phyloP scores from a whole-genome alignment of 2,329 filamentous ascomycete species.

The Fusarium keratoplasticum region DNA sequence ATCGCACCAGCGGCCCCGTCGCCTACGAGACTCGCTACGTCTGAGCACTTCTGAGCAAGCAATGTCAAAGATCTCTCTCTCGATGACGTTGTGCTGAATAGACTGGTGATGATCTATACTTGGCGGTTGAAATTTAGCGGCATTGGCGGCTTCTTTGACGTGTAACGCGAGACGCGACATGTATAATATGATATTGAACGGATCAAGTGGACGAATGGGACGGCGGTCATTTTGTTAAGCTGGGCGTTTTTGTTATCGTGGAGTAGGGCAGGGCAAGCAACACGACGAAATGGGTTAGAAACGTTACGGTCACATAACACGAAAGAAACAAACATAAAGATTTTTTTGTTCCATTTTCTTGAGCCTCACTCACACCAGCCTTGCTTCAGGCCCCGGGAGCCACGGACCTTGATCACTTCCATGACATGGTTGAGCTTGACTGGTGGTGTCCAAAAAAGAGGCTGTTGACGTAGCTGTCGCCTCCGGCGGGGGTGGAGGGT shows the following conservation, averaged over 20 bases:
- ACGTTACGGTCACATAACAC: neutral
- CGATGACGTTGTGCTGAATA: slow-evolving; percentile 28
- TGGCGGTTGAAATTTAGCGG: slow-evolving; percentile 29
- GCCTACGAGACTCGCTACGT: slow-evolving; percentile 34
- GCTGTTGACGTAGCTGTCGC: slow-evolving; percentile 29
- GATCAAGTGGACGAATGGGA: neutral
- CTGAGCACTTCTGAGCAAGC: neutral
- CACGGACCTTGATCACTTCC: slow-evolving; percentile 22
- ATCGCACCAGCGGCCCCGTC: slow-evolving; percentile 55
- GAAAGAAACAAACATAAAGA: neutral
- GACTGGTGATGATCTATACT: slow-evolving; percentile 2
- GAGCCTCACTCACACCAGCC: neutral
- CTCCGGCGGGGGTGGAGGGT: slow-evolving; percentile 34
- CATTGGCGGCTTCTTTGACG: slow-evolving; percentile 25
- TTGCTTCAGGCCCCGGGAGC: slow-evolving; percentile 15
- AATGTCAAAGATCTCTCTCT: neutral
- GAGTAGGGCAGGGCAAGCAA: neutral
- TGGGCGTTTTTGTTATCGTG: slow-evolving; percentile 23
- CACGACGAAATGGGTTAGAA: slow-evolving; percentile 5
- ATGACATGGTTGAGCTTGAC: neutral
- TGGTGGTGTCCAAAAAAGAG: neutral
- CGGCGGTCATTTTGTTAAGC: slow-evolving; percentile 11
- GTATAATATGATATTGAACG: slow-evolving; percentile 4
- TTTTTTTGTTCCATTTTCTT: neutral
- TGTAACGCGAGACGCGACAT: slow-evolving; percentile 17